Conservation (phyloP, 495 filamentous ascomycete species). For the Filosporella fistucella region DNA sequence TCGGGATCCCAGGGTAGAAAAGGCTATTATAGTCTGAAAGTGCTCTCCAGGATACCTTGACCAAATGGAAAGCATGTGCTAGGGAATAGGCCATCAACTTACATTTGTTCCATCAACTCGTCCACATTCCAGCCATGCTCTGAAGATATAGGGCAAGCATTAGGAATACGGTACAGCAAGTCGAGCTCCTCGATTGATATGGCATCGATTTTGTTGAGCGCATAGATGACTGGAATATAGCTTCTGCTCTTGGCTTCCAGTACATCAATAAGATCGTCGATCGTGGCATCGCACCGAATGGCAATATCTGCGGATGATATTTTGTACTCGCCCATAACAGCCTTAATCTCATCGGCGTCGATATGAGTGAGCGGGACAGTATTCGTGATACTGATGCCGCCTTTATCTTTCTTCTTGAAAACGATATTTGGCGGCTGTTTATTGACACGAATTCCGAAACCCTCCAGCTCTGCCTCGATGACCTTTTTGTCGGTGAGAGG, state of each 20-base stretch:
- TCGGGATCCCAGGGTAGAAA: too few relatives aligned
- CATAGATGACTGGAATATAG: conserved; percentile 98
- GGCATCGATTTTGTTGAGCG: conserved; percentile 97
- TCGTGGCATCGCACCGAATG: conserved; percentile 88
- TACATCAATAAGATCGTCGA: conserved; percentile 87
- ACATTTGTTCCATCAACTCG: conserved; percentile 93
- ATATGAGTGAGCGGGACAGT: conserved; percentile 91
- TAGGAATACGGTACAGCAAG: conserved; percentile 91
- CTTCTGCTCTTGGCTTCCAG: conserved; percentile 91
- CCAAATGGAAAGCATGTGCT: neutral
- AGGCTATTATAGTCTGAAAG: too few relatives aligned
- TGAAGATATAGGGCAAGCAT: conserved; percentile 93
- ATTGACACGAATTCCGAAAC: conserved; percentile 97
- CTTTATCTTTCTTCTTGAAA: conserved; percentile 99
- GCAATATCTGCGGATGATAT: conserved; percentile 97
- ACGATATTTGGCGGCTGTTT: conserved; percentile 95
- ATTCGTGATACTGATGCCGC: conserved; percentile 88
- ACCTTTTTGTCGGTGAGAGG: conserved; percentile 94
- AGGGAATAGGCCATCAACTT: conserved; percentile 18
- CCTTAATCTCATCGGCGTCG: conserved; percentile 92
- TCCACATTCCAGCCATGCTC: conserved; percentile 99
- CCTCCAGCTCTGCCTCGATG: conserved; percentile 95
- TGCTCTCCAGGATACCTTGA: too few relatives aligned
- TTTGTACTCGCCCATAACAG: conserved; percentile 94
- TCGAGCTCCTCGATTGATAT: conserved; percentile 98